Conservation (phyloP, 2,329 filamentous ascomycete species). For the Penicillium sp. region DNA sequence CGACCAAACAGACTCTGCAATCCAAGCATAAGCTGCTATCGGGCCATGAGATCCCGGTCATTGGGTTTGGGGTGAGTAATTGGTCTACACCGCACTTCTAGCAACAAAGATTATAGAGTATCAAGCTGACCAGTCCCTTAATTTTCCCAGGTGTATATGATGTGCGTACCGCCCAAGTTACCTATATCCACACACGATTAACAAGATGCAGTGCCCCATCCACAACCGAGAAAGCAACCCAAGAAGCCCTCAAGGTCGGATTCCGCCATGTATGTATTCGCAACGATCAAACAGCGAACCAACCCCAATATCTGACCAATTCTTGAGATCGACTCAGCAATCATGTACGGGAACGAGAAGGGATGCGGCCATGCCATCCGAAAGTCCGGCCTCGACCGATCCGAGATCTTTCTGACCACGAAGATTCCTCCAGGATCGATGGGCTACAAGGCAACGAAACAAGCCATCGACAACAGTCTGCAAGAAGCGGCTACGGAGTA, state of each 20-base stretch:
- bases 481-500: constrained; percentile 69
- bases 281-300: neutral
- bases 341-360: constrained; percentile 71
- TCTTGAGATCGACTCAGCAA: constrained; percentile 58
- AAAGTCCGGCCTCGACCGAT: constrained; percentile 56
- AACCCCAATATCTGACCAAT: neutral
- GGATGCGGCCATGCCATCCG: constrained; percentile 70
- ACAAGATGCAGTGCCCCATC: constrained; percentile 24
- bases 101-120: neutral
- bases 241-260: constrained; percentile 30
- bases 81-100: neutral
- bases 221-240: constrained; percentile 25
- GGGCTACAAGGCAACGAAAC: constrained; percentile 67
- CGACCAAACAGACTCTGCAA: constrained; percentile 20
- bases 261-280: constrained; percentile 32
- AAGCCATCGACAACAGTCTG: constrained; percentile 63
- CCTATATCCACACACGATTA: neutral
- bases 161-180: constrained; percentile 20
- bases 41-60: constrained; percentile 61
- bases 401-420: constrained; percentile 77
- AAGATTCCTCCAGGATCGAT: constrained; percentile 69
- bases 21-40: constrained; percentile 56
- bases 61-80: constrained; percentile 58
- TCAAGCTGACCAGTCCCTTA: neutral
- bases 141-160: constrained; percentile 32